Evolutionary conservation across 805 yeast species (phyloP), one percentile per base, ranked within the genome.

Genomic region (Trichomonascus vanleenenianus): DNA sequence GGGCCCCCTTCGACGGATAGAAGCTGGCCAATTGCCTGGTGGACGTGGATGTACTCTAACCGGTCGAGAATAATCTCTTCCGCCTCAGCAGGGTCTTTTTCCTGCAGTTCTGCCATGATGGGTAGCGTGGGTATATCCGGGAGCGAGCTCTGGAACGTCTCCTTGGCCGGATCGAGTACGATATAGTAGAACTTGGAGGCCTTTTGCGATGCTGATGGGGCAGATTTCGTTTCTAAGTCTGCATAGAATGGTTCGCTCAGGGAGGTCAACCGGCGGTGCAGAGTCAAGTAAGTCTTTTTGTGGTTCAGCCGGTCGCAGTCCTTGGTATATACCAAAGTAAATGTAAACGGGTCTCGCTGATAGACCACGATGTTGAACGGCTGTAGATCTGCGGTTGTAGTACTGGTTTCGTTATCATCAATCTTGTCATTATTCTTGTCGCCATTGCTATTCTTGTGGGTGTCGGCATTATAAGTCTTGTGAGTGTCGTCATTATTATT

Each of bases 221-320:
- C 40, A 8, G 27, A 22, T 8, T 22, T 22, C 8, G 27, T 22
- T 12, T 33, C 43, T 35, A 56, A 30, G 20, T 57, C 61, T 2
- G 50, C 20, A 42, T 39, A 46, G 15, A 57, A 41, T 2, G 61
- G 58, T 36, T 57, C 61, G 3, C 51, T 42, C 30, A 57, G 37
- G 2, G 61, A 50, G 5, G 58, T 59, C 30, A 57, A 46, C 15
- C 52, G 50, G 4, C 50, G 46, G 45, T 57, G 57, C n/a, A 57
- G 47, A 2, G 47, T 40, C 7, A 43, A 25, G 46, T 53, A 57
- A 34, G 43, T 37, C 15, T 20, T 16, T 12, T 42, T 15, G 27
- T 33, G 32, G 9, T 27, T 11, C 12, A 53, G 46, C 1, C 30
- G 11, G 3, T 31, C 11, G 3, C 19, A 8, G 15, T 39, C 42